These are phyloP conservation scores for Pyrenula aspistea DNA, from an alignment of 495 filamentous ascomycete genomes.

Conservation along the genomic window DNA sequence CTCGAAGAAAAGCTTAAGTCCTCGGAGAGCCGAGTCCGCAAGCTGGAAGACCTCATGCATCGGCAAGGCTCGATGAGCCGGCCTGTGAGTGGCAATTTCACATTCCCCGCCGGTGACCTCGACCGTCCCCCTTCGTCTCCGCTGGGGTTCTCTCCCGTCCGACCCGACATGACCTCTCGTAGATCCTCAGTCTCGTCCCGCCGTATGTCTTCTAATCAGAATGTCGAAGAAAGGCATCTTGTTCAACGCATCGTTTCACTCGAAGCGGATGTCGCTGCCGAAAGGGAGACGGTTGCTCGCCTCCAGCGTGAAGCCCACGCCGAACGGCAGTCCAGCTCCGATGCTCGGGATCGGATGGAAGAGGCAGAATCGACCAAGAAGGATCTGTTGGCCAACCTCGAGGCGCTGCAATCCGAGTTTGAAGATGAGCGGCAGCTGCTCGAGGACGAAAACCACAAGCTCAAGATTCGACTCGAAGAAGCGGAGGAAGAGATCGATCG, in stretches of 20 bases:
- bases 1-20: slow-evolving; percentile 72
- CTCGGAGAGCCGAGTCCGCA: slow-evolving; percentile 81
- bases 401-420: slow-evolving; percentile 82
- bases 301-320: slow-evolving; percentile 53
- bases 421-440: slow-evolving; percentile 68
- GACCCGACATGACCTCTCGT: slow-evolving; percentile 44
- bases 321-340: slow-evolving; percentile 50
- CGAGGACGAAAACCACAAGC: slow-evolving; percentile 62
- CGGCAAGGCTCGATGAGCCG: slow-evolving; percentile 64
- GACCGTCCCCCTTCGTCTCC: slow-evolving; percentile 13
- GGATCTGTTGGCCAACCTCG: slow-evolving; percentile 89
- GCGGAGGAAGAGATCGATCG: slow-evolving; percentile 83
- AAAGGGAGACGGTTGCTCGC: slow-evolving; percentile 44
- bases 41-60: slow-evolving; percentile 87
- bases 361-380: slow-evolving; percentile 85
- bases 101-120: slow-evolving; percentile 3
- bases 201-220: slow-evolving; percentile 54
- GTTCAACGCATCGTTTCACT: slow-evolving; percentile 62
- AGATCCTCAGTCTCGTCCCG: slow-evolving; percentile 55
- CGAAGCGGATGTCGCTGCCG: slow-evolving; percentile 62
- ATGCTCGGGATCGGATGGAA: slow-evolving; percentile 47
- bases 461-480: slow-evolving; percentile 69
- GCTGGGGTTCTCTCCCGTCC: slow-evolving; percentile 34
- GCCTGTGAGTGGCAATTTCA: slow-evolving; percentile 60
- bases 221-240: slow-evolving; percentile 49